phyloP scores from a whole-genome alignment of 495 filamentous ascomycete species.

The Achaetomiella virescens region DNA sequence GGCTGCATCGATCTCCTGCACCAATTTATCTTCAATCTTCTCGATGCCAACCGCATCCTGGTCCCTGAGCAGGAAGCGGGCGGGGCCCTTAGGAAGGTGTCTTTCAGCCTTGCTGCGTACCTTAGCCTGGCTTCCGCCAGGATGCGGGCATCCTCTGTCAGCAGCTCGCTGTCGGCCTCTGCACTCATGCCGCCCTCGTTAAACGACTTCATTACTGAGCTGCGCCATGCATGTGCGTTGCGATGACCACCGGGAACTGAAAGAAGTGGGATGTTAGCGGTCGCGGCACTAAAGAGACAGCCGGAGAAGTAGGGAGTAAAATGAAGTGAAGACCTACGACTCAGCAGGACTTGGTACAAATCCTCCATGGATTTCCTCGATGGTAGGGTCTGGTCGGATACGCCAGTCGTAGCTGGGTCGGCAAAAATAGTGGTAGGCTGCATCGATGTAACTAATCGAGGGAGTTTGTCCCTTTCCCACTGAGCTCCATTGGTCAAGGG shows the following conservation, averaged over 20 bases:
- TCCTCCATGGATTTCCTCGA: slow-evolving; percentile 8
- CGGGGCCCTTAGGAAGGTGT: slow-evolving; percentile 16
- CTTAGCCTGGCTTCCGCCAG: slow-evolving; percentile 7
- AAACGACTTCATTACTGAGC: slow-evolving; percentile 8
- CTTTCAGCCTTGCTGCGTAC: slow-evolving; percentile 14
- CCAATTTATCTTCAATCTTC: slow-evolving; percentile 6
- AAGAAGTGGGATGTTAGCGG: background rate
- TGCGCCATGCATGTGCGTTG: slow-evolving; percentile 7
- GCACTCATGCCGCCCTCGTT: slow-evolving; percentile 10
- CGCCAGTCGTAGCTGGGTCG: background rate
- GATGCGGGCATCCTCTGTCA: background rate
- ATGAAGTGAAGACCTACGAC: slow-evolving; percentile 2
- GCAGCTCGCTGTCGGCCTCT: background rate
- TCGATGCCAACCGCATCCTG: slow-evolving; percentile 12
- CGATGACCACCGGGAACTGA: slow-evolving; percentile 6
- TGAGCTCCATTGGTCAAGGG: background rate
- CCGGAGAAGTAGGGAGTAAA: background rate
- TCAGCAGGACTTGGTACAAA: slow-evolving; percentile 1
- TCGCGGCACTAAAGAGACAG: background rate
- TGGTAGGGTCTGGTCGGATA: background rate
- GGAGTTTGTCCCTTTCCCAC: background rate
- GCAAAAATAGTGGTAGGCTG: background rate
- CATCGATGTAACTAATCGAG: background rate
- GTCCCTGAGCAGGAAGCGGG: slow-evolving; percentile 14
- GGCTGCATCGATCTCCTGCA: slow-evolving; percentile 8